Base-by-base conservation (phyloP, 2,329 filamentous ascomycete genomes). In the Alternaria longipes region DNA sequence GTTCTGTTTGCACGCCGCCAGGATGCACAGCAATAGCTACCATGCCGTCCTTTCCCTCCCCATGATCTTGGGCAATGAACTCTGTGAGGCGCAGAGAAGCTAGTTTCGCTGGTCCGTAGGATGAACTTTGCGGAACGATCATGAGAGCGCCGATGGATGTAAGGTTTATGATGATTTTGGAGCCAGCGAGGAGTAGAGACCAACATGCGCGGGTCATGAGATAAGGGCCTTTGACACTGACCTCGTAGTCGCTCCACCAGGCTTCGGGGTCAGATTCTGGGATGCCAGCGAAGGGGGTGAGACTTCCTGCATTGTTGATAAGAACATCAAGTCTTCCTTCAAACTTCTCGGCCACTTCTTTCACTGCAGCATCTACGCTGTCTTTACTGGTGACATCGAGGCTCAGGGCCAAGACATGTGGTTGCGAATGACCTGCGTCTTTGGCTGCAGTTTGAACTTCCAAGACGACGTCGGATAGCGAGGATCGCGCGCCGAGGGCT, bases 31-130 rank as follows among this genome's bases (percentile, higher is more conserved):
- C 58, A 46, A 66, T 62, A 12, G 62, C 67, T 4, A 71, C 22
- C 2, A 76, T 58, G 9, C 65, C 71, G 16, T 72, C 58, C 1
- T 58, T 64, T 0, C 57, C 54, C 12, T 54, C 36, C 0, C 66
- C 65, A 45, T 77, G 60, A 16, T 87, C 85, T 0, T 73, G 73
- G 44, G 79, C 74, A 8, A 85, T 60, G 59, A 80, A 82, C 66
- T 87, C 85, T 0, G 81, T 83, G 26, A 87, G 78, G 6, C 84
- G 78, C 9, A 82, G 65, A 14, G 85, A 62, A 4, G 84, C 85
- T 26, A 86, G 75, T 66, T 87, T 87, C 20, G 76, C 78, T 0
- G 77, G 76, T 55, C 81, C 79, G 62, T 87, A 88, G 4, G 77
- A 76, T 1, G 61, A 56, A 3, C 49, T 46, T 7, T 61, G 50